A percentile compares a stretch with the other conserved stretches of the same genome.
phyloP scores from a whole-genome alignment of 2,329 filamentous ascomycete genomes.

The Calonectria pteridis region DNA sequence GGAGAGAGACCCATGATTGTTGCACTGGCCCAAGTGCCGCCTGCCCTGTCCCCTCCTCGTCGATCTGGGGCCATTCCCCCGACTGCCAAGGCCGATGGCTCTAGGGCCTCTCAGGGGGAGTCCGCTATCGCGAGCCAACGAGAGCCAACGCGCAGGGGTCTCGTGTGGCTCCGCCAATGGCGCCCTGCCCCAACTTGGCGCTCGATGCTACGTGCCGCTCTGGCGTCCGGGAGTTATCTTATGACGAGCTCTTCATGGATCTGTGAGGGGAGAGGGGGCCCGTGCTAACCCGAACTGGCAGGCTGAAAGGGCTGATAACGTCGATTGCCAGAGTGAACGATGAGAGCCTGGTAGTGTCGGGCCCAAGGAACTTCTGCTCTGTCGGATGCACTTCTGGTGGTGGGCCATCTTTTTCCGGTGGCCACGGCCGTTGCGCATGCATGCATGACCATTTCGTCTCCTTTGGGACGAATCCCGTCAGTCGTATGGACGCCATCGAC shows the following conservation, averaged over 20 bases:
- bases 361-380: not conserved
- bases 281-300: conserved; percentile 1
- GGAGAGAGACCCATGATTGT: not conserved
- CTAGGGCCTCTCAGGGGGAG: not conserved
- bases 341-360: no score
- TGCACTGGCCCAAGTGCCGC: not conserved
- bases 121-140: not conserved
- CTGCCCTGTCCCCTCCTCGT: not conserved
- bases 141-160: not conserved
- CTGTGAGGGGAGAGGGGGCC: no score
- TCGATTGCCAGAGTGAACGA: not conserved
- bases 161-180: not conserved
- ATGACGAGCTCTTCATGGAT: conserved; percentile 5
- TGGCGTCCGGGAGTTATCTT: not conserved
- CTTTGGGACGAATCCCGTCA: not conserved
- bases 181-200: not conserved
- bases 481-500: not conserved
- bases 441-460: not conserved
- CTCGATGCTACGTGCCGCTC: not conserved
- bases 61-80: conserved; percentile 1
- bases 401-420: not conserved
- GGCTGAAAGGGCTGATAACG: conserved; percentile 2
- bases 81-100: not conserved
- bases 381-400: not conserved
- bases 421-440: not conserved